Evolutionary conservation across 2,329 filamentous ascomycete genomes (phyloP), one percentile per base, ranked within the genome.

Genomic region (Epichloe elymi): DNA sequence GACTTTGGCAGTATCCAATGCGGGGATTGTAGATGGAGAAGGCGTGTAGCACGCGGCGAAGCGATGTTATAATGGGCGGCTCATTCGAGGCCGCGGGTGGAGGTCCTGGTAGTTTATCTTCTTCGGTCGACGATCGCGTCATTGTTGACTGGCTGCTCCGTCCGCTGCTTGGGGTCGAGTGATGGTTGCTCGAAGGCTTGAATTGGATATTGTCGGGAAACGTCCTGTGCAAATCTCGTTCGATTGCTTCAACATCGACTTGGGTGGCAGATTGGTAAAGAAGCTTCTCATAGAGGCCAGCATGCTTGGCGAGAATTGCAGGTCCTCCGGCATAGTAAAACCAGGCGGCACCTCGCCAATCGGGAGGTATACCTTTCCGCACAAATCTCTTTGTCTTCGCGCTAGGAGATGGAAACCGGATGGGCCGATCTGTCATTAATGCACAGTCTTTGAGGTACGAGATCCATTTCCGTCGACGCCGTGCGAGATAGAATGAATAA

Each of bases 311-410:
- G 53, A 95, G 66, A 57, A 88, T 85, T 44, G 83, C 81, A 23
- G 88, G 88, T 1, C 91, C 91, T 19, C 88, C 88, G 11, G 89
- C 88, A 64, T 96, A 97, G 70, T 86, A 96, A 66, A 95, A 97
- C 91, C 91, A 97, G 44, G 91, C 91, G 5, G 87, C 85, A n/a
- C 91, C 91, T 61, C 91, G 81, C 82, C 89, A 95, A 57, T 95
- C 88, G 0, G 90, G 88, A 3, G 91, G 91, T 47, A 96, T 91
- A 15, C 91, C 91, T 67, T 96, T 97, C 48, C 90, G 82, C 46
- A 95, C 80, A 63, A 93, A 96, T 17, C 89, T 79, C 68, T 94
- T 95, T 42, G 93, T 81, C 67, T 94, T 95, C 44, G 83, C 79
- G 47, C 82, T 87, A 49, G 83, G 85, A 1, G 84, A 77, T 1